These are phyloP conservation scores for Alternaria sp. DNA, from an alignment of 2,329 filamentous ascomycete species.

Conservation along the genomic window DNA sequence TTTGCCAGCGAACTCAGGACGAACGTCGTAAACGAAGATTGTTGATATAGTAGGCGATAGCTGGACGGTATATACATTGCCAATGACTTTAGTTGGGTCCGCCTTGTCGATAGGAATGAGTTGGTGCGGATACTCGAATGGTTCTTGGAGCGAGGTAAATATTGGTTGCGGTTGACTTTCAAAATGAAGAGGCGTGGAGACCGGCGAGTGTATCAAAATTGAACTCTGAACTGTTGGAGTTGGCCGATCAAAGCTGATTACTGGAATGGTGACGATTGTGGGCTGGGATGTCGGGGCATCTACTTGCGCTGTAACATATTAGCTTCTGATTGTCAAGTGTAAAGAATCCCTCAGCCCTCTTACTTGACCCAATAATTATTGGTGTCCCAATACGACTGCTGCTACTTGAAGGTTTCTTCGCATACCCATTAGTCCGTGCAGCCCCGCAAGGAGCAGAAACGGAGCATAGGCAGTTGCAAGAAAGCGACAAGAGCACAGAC, in stretches of 20 bases:
- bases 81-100: conserved; percentile 51
- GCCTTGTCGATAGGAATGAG: conserved; percentile 49
- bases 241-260: not conserved
- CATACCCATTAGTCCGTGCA: no score
- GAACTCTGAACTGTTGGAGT: not conserved
- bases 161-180: conserved; percentile 2
- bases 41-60: conserved; percentile 51
- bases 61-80: conserved; percentile 51
- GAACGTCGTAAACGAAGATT: conserved; percentile 60
- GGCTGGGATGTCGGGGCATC: conserved; percentile 21
- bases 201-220: not conserved
- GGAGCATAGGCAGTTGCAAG: no score
- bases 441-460: no score
- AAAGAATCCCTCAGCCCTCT: no score
- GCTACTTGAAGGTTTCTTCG: no score
- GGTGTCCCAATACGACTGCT: no score
- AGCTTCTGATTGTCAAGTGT: no score
- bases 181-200: not conserved
- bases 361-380: no score
- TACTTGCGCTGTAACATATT: not conserved
- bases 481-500: no score
- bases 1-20: conserved; percentile 49
- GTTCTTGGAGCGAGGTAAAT: conserved; percentile 3
- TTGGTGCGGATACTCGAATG: conserved; percentile 49
- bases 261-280: conserved; percentile 15